Evolutionary conservation across 2,329 filamentous ascomycete genomes (phyloP).

Genomic region (Venturiaceae sp.): DNA sequence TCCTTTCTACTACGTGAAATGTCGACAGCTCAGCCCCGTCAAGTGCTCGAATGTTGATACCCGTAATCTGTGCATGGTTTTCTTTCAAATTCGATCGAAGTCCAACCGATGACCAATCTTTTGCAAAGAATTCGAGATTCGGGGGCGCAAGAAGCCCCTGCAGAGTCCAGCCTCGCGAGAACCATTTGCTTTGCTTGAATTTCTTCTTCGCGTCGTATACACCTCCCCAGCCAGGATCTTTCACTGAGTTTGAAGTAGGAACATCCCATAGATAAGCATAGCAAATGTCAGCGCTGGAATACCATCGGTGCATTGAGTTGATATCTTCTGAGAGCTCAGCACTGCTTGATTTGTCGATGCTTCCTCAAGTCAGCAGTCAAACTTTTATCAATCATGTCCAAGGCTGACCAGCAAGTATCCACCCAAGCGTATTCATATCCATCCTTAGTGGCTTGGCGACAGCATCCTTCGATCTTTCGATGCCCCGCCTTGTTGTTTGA

Average conservation of each 20-base stretch:
- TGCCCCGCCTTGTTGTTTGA: constrained; percentile 8
- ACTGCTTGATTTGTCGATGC: too few species aligned
- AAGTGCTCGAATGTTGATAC: background rate
- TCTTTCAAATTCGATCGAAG: background rate
- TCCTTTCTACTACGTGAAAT: background rate
- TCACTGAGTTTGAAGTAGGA: background rate
- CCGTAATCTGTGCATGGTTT: background rate
- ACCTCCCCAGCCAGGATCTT: too few species aligned
- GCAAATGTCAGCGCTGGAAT: constrained; percentile 22
- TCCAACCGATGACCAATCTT: background rate
- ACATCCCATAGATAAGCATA: constrained; percentile 25
- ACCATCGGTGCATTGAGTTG: constrained; percentile 25
- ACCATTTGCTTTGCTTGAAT: constrained; percentile 1
- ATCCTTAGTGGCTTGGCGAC: constrained; percentile 8
- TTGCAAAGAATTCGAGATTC: constrained; percentile 1
- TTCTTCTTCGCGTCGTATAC: background rate
- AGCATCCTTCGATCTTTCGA: constrained; percentile 9
- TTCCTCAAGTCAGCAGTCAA: constrained; percentile 25
- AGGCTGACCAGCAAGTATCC: constrained; percentile 24
- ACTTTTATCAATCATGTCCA: constrained; percentile 22
- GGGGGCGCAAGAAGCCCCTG: constrained; percentile 6
- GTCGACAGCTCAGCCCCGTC: background rate
- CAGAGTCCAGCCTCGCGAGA: too few species aligned
- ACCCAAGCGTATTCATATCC: constrained; percentile 23
- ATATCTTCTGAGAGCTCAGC: constrained; percentile 15